Percentiles rank a stretch among this genome's conserved stretches.
phyloP scores from a whole-genome alignment of 208 protist species.

The Spongospora subterranea region DNA sequence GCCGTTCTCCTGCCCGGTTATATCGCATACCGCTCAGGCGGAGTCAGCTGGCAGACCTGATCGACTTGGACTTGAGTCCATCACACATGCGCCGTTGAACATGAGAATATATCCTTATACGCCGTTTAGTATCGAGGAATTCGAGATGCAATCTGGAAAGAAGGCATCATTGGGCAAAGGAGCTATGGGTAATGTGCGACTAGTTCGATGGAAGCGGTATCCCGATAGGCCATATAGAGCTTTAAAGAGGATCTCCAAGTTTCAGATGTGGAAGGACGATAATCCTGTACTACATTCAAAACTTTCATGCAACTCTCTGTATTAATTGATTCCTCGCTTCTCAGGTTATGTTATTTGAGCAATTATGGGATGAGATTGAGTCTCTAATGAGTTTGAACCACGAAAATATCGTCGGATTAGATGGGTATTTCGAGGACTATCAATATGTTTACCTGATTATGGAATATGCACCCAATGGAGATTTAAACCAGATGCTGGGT shows the following conservation, averaged over 20 bases:
- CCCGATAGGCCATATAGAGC: neutral
- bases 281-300: neutral
- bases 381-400: neutral
- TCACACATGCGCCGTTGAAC: slow-evolving; percentile 43
- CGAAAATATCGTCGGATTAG: neutral
- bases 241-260: slow-evolving; percentile 33
- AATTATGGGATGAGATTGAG: slow-evolving; percentile 49
- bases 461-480: slow-evolving; percentile 43
- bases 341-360: slow-evolving; percentile 8
- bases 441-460: slow-evolving; percentile 48
- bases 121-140: slow-evolving; percentile 1
- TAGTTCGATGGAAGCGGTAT: neutral
- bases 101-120: neutral
- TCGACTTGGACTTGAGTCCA: neutral
- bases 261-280: slow-evolving; percentile 54
- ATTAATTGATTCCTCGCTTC: neutral
- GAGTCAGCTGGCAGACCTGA: neutral
- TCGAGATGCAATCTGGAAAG: neutral
- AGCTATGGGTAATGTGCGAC: slow-evolving; percentile 26
- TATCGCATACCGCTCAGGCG: neutral
- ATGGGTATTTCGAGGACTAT: slow-evolving; percentile 46
- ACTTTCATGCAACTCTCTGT: neutral
- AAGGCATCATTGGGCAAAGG: neutral
- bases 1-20: too few species aligned
- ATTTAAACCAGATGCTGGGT: neutral